These are phyloP conservation scores for Cyamopsis tetragonoloba DNA, from an alignment of 306 rosid species.

Conservation along the genomic window DNA sequence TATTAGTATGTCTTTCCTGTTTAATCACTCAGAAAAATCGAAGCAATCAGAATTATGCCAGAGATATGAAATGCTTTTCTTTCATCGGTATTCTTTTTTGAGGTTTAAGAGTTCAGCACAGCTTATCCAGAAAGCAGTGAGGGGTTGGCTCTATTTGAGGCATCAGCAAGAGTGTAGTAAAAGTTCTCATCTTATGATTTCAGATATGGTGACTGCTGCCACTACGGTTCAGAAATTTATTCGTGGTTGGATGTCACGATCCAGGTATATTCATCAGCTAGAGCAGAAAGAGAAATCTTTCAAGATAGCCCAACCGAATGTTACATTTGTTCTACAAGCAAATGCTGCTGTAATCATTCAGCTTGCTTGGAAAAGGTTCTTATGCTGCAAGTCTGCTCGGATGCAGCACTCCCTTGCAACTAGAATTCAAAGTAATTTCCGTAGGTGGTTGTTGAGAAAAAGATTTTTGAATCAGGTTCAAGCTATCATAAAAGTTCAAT, in stretches of 20 bases:
- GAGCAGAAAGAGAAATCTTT: conserved; percentile 33
- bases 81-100: conserved; percentile 42
- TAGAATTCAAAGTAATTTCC: conserved; percentile 60
- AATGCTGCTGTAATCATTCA: conserved; percentile 49
- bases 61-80: conserved; percentile 39
- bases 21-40: conserved; percentile 38
- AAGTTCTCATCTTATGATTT: conserved; percentile 11
- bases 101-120: conserved; percentile 43
- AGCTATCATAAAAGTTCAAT: conserved; percentile 62
- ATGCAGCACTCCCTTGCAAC: conserved; percentile 45
- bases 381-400: conserved; percentile 24
- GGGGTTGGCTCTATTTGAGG: conserved; percentile 55
- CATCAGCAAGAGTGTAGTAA: conserved; percentile 17
- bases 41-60: conserved; percentile 33
- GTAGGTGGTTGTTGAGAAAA: conserved; percentile 59
- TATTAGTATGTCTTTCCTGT: conserved; percentile 23
- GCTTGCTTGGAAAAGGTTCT: conserved; percentile 47
- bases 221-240: conserved; percentile 47
- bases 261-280: conserved; percentile 31
- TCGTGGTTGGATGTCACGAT: conserved; percentile 52
- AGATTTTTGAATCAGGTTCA: conserved; percentile 42
- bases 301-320: conserved; percentile 19
- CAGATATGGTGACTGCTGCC: conserved; percentile 41
- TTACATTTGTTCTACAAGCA: conserved; percentile 31
- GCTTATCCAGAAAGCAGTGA: conserved; percentile 50